Evolutionary conservation across 768 basidiomycete genomes (phyloP).

Genomic region (Leccinum subtestaceum): DNA sequence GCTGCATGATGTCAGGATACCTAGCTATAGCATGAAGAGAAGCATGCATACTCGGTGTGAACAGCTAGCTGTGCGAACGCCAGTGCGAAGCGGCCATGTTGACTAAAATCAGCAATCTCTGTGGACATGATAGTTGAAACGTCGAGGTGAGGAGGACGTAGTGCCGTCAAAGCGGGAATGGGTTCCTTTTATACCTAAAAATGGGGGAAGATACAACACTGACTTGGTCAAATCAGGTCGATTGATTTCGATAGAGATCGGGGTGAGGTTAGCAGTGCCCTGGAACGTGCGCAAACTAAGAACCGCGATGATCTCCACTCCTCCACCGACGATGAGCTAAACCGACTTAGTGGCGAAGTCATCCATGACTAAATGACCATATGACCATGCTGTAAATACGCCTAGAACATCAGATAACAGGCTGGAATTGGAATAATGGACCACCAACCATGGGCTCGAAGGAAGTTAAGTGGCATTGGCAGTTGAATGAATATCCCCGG

Average conservation of each 20-base stretch:
- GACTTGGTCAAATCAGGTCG: not conserved
- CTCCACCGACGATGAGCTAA: not conserved
- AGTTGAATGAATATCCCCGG: not conserved
- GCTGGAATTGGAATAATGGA: not conserved
- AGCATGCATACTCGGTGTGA: not conserved
- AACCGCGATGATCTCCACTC: not conserved
- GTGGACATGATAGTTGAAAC: not conserved
- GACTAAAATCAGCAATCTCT: not conserved
- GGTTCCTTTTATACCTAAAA: not conserved
- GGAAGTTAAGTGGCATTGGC: not conserved
- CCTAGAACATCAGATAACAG: not conserved
- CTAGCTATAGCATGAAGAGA: not conserved
- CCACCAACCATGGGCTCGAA: not conserved
- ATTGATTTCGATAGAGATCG: not conserved
- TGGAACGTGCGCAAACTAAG: not conserved
- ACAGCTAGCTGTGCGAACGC: not conserved
- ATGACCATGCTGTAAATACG: not conserved
- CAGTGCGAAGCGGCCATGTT: not conserved
- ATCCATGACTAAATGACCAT: not conserved
- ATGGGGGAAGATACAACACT: not conserved
- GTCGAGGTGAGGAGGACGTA: not conserved
- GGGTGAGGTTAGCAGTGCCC: not conserved
- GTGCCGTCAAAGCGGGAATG: too few species aligned
- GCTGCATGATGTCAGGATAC: not conserved
- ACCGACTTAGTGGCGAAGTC: not conserved